Evolutionary conservation across 1,284 basidiomycete species (phyloP), one percentile per base, ranked within the genome.

Genomic region (Trichosporon faecale): DNA sequence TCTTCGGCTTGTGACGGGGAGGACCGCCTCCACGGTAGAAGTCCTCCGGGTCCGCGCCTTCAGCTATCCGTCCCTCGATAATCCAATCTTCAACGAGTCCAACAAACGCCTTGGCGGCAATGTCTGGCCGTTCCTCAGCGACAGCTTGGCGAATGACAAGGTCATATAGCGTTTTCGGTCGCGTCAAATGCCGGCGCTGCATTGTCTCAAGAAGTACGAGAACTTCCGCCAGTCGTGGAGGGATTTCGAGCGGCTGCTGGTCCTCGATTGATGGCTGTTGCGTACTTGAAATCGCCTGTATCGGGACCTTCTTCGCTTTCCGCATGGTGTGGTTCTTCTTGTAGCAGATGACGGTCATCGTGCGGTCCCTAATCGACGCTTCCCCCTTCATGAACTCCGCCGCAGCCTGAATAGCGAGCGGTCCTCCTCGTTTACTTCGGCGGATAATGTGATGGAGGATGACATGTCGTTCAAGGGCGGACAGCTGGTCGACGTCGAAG

Each of bases 1-100:
- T 55, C 8, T 33, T 68, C 33, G 66, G 63, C 25, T 68, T 63
- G 16, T 70, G 57, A 25, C 68, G 66, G 12, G 40, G 66, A n/a
- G 71, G 66, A 9, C 66, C 63, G 8, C 69, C 68, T 16, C 78
- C 77, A 3, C 74, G 73, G 66, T 79, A 70, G 57, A 81, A 81
- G 66, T 82, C 80, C 16, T 77, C 77, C 12, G 75, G 70, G 44
- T 76, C 74, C 0, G 79, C 82, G 1, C 80, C 82, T 44, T 79
- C 76, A 9, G 82, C 82, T 25, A 83, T 73, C 35, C 82, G 70
- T 2, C 82, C 82, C 69, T 84, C 82, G 57, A 80, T 78, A 33
- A 82, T 79, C 83, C 83, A 84, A 69, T 84, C 83, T 66, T 84
- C 83, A 7, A 84, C 82, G 52, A 83, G 71, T 18, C 77, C 80